phyloP scores from a whole-genome alignment of 1,284 basidiomycete species.

The Psilocybe mexicana region DNA sequence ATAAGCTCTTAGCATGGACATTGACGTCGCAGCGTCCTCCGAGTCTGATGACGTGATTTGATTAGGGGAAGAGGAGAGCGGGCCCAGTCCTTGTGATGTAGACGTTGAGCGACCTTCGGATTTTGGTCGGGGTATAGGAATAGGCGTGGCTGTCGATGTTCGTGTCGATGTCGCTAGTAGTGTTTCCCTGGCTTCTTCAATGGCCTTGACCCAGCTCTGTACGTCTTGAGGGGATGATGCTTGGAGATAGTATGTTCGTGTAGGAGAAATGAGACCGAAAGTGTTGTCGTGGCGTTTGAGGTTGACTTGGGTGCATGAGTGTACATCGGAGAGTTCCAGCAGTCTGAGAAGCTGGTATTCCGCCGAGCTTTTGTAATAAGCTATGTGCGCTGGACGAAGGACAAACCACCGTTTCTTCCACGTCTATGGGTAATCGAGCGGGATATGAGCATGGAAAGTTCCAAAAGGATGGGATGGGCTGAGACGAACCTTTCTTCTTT shows the following conservation, averaged over 20 bases:
- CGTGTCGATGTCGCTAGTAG: constrained; percentile 62
- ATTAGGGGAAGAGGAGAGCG: constrained; percentile 49
- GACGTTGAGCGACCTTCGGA: constrained; percentile 25
- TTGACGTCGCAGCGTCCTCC: constrained; percentile 59
- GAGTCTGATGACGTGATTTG: constrained; percentile 74
- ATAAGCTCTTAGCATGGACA: constrained; percentile 30
- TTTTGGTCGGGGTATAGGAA: constrained; percentile 42
- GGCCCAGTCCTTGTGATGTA: constrained; percentile 24
- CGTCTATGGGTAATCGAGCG: constrained; percentile 50
- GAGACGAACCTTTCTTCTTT: constrained; percentile 81
- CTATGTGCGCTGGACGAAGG: constrained; percentile 85
- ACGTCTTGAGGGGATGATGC: constrained; percentile 75
- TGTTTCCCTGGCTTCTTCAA: constrained; percentile 76
- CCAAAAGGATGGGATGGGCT: constrained; percentile 10
- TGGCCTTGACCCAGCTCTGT: constrained; percentile 81
- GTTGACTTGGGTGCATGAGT: constrained; percentile 85
- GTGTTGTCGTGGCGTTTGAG: constrained; percentile 90
- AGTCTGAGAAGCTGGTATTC: constrained; percentile 93
- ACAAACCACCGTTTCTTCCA: constrained; percentile 99
- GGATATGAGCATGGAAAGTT: not conserved
- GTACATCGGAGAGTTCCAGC: constrained; percentile 87
- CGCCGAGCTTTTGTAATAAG: constrained; percentile 95
- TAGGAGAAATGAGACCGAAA: constrained; percentile 91
- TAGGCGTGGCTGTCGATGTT: constrained; percentile 50
- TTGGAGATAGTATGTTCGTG: constrained; percentile 92